These are phyloP conservation scores for Pseudocercospora ulei DNA, from an alignment of 2,329 filamentous ascomycete species.

Conservation along the genomic window DNA sequence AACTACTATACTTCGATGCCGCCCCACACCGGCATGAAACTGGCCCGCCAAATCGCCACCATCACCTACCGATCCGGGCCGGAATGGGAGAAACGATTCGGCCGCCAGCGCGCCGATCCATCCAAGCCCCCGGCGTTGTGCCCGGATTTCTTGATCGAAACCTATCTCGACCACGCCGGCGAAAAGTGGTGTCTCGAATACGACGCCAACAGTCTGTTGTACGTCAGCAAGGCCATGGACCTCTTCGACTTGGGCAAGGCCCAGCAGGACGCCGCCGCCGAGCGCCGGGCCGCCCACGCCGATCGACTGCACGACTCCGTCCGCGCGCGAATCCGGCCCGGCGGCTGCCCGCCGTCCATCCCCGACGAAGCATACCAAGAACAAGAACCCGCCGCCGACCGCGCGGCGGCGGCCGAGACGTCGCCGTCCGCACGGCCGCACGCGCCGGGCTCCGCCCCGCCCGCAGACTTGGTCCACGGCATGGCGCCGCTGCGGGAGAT, in stretches of 20 bases:
- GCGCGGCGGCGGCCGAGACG: slow-evolving; percentile 28
- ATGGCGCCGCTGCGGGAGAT: slow-evolving; percentile 62
- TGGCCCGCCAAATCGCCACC: slow-evolving; percentile 91
- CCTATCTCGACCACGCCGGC: slow-evolving; percentile 92
- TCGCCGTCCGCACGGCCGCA: slow-evolving; percentile 17
- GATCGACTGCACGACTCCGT: slow-evolving; percentile 44
- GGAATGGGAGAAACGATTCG: slow-evolving; percentile 95
- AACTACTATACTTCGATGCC: slow-evolving; percentile 79
- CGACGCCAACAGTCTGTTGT: slow-evolving; percentile 87
- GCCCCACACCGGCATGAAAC: slow-evolving; percentile 93
- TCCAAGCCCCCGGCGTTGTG: slow-evolving; percentile 85
- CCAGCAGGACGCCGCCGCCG: slow-evolving; percentile 54
- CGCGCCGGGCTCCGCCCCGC: slow-evolving; percentile 45
- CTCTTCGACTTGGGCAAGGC: slow-evolving; percentile 78
- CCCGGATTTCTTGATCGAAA: slow-evolving; percentile 94
- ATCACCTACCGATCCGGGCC: slow-evolving; percentile 94
- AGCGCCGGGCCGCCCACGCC: slow-evolving; percentile 54
- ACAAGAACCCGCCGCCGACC: slow-evolving; percentile 48
- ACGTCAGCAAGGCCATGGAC: slow-evolving; percentile 98
- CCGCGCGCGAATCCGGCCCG: slow-evolving; percentile 27
- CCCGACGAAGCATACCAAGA: slow-evolving; percentile 81
- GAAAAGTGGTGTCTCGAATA: slow-evolving; percentile 98
- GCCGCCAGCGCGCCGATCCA: slow-evolving; percentile 72
- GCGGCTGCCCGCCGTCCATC: slow-evolving; percentile 68
- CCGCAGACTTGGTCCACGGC: slow-evolving; percentile 69